Conservation (phyloP, 768 basidiomycete genomes). For the Leucosporidium scottii region DNA sequence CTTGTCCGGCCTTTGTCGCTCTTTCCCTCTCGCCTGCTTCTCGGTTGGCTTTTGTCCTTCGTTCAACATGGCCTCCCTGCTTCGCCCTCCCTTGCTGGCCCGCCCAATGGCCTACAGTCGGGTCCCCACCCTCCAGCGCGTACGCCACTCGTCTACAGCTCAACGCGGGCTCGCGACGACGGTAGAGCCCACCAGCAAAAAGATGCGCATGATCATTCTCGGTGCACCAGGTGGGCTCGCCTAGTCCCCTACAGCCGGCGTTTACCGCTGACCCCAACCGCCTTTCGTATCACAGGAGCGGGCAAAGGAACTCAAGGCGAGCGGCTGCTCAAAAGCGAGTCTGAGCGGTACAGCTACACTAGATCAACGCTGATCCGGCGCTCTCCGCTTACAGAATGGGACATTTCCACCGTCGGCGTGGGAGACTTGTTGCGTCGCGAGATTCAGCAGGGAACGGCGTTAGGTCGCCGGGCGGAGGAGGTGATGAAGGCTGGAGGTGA, state of each 20-base stretch:
- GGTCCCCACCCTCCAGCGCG: too few relatives aligned
- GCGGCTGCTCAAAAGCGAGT: conserved; percentile 56
- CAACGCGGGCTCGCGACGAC: neutral
- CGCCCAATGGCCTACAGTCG: too few relatives aligned
- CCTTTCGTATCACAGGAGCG: conserved; percentile 34
- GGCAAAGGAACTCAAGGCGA: conserved; percentile 69
- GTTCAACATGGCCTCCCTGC: too few relatives aligned
- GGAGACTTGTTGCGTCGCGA: conserved; percentile 81
- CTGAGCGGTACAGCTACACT: too few relatives aligned
- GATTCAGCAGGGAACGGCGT: conserved; percentile 64
- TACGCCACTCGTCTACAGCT: neutral
- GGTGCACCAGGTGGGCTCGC: conserved; percentile 17
- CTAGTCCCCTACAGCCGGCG: too few relatives aligned
- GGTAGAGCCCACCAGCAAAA: neutral
- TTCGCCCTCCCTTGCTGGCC: too few relatives aligned
- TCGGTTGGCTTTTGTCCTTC: too few relatives aligned
- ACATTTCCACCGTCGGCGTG: conserved; percentile 67
- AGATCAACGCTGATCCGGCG: neutral
- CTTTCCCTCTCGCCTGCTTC: too few relatives aligned
- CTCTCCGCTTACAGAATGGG: conserved; percentile 50
- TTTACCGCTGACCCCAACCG: too few relatives aligned
- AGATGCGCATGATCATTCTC: conserved; percentile 32
- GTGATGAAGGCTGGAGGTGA: conserved; percentile 67
- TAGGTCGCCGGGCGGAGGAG: conserved; percentile 66
- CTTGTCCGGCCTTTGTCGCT: too few relatives aligned